phyloP scores from a whole-genome alignment of 306 rosid species.

The Lagenaria siceraria region DNA sequence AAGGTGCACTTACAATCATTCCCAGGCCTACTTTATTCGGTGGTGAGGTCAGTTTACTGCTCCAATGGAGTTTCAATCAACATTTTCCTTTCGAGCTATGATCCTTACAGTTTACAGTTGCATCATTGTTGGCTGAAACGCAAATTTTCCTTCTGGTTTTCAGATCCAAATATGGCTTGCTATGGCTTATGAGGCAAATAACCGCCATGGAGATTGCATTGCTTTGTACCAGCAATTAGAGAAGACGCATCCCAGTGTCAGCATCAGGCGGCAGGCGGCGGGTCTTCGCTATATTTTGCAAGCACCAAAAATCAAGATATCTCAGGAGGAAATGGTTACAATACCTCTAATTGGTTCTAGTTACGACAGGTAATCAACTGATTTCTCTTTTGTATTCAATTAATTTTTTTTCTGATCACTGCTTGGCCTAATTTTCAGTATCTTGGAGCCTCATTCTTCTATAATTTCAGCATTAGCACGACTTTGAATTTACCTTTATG shows the following conservation, averaged over 20 bases:
- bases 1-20: slow-evolving; percentile 86
- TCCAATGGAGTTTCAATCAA: not conserved
- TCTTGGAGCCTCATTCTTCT: not conserved
- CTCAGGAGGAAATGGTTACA: slow-evolving; percentile 96
- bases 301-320: slow-evolving; percentile 93
- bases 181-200: slow-evolving; percentile 95
- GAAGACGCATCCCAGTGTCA: slow-evolving; percentile 52
- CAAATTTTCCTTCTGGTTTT: slow-evolving; percentile 7
- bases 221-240: slow-evolving; percentile 73
- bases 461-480: not conserved
- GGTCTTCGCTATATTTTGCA: slow-evolving; percentile 91
- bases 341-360: slow-evolving; percentile 58
- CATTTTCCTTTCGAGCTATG: not conserved
- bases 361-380: slow-evolving; percentile 42
- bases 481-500: not conserved
- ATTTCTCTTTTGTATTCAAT: not conserved
- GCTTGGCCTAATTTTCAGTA: not conserved
- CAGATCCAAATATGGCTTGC: slow-evolving; percentile 99
- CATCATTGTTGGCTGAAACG: not conserved
- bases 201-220: slow-evolving; percentile 81
- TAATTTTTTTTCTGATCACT: not conserved
- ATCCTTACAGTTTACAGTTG: not conserved
- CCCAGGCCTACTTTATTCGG: slow-evolving; percentile 75
- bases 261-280: slow-evolving; percentile 87
- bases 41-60: slow-evolving; percentile 76